A percentile compares a stretch with the other conserved stretches of the same genome.
phyloP scores from a whole-genome alignment of 2,329 filamentous ascomycete species.

The Aspergillus tanneri region DNA sequence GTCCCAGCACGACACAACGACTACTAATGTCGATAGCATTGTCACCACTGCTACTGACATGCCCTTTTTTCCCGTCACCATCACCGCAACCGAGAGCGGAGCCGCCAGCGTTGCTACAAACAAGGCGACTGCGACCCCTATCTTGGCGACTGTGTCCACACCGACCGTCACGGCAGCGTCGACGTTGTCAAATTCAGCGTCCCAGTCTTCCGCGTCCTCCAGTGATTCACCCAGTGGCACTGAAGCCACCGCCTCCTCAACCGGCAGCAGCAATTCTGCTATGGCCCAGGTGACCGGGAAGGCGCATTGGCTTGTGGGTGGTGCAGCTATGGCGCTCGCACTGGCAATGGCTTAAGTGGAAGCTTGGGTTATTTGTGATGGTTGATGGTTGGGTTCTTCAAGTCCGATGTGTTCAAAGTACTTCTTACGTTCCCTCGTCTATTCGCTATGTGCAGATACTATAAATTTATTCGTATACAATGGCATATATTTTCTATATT shows the following conservation, averaged over 20 bases:
- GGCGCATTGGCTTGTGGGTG: slow-evolving; percentile 27
- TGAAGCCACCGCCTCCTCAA: slow-evolving; percentile 3
- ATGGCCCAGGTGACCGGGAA: slow-evolving; percentile 17
- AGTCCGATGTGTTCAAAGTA: too few species aligned
- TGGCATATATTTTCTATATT: too few species aligned
- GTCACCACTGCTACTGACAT: slow-evolving; percentile 15
- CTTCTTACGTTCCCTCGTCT: too few species aligned
- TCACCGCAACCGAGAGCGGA: slow-evolving; percentile 23
- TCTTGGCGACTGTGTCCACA: slow-evolving; percentile 9
- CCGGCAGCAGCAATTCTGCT: slow-evolving; percentile 24
- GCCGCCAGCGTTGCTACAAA: slow-evolving; percentile 19
- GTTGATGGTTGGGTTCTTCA: background rate
- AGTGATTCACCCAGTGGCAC: background rate
- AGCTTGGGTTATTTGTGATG: background rate
- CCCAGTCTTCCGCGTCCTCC: slow-evolving; percentile 4
- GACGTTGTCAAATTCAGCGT: slow-evolving; percentile 11
- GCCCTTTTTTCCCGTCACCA: slow-evolving; percentile 19
- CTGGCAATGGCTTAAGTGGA: slow-evolving; percentile 27
- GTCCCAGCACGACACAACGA: slow-evolving; percentile 17
- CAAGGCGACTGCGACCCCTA: slow-evolving; percentile 12
- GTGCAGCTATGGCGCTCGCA: slow-evolving; percentile 27
- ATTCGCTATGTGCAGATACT: too few species aligned
- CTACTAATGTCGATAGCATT: slow-evolving; percentile 12
- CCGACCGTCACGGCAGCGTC: slow-evolving; percentile 1
- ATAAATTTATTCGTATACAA: too few species aligned